Evolutionary conservation across 2,329 filamentous ascomycete genomes (phyloP), one percentile per base, ranked within the genome.

Genomic region (Tolypocladium ophioglossoides): DNA sequence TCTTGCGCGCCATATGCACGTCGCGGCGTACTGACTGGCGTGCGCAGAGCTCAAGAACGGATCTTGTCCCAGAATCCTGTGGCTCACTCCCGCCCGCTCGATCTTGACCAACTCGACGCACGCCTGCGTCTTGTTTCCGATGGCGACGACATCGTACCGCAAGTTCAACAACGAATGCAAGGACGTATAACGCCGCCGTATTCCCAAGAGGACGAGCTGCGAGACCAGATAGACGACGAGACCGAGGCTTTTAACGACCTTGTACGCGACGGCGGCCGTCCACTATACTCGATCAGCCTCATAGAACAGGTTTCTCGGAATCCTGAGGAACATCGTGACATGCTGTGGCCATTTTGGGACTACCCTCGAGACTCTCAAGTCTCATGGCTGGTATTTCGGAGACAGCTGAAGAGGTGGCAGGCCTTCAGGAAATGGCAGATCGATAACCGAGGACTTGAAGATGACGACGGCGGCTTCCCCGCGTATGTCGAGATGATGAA

Each of bases 371-470:
- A 35, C 22, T 1, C 22, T 44, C 30, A 22, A 27, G 3, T 27
- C 37, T 54, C 47, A 18, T 55, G 53, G 49, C 58, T 53, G 7
- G 58, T 64, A 35, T 68, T 70, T 51, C 11, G 18, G 51, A 49
- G 22, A 41, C 68, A 70, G 56, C 49, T 60, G 50, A 9, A 38
- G 30, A 57, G 58, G 50, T 70, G 66, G 69, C 27, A 56, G 51
- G 50, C 58, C 11, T 71, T 72, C 54, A 62, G 64, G 32, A 60
- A 55, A n/a, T 69, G 62, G 60, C 66, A 69, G 62, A 56, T 59
- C 52, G 56, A 61, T 18, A 66, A 65, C 40, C 56, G 65, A 22
- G 55, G 47, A 8, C 55, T 56, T 7, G 54, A 59, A 18, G 54
- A 62, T 40, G 54, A 63, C 16, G 56, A 63, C 3, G 59, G 55